Evolutionary conservation across 1,284 basidiomycete genomes (phyloP).

Genomic region (Pisolithus thermaeus): DNA sequence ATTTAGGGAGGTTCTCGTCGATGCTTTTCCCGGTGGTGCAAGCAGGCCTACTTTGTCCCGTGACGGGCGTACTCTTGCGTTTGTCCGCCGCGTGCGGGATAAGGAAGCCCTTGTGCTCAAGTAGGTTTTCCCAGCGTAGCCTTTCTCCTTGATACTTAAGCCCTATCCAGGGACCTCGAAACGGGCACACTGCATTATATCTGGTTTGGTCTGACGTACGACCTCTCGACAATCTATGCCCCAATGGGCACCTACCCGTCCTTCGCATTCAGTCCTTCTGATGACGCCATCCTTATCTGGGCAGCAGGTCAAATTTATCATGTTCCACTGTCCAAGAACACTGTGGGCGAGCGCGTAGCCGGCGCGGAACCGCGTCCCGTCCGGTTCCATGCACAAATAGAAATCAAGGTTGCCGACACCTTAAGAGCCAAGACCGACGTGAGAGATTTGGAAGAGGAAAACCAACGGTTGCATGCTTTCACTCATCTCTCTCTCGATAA

Average conservation of each 20-base stretch:
- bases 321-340: slow-evolving; percentile 49
- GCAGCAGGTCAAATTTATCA: slow-evolving; percentile 62
- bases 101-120: slow-evolving; percentile 65
- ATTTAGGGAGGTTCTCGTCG: slow-evolving; percentile 46
- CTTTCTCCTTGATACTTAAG: not conserved
- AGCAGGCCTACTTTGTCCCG: slow-evolving; percentile 67
- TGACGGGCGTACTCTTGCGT: slow-evolving; percentile 63
- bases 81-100: slow-evolving; percentile 67
- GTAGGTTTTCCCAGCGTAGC: slow-evolving; percentile 32
- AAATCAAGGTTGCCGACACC: slow-evolving; percentile 59
- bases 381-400: slow-evolving; percentile 55
- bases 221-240: slow-evolving; percentile 54
- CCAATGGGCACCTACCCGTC: slow-evolving; percentile 75
- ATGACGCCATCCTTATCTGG: slow-evolving; percentile 65
- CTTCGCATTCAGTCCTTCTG: slow-evolving; percentile 57
- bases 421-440: slow-evolving; percentile 43
- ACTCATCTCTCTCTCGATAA: slow-evolving; percentile 53
- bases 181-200: slow-evolving; percentile 59
- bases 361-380: slow-evolving; percentile 47
- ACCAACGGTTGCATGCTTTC: slow-evolving; percentile 55
- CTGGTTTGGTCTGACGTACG: slow-evolving; percentile 68
- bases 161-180: slow-evolving; percentile 46
- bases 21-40: slow-evolving; percentile 58
- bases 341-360: slow-evolving; percentile 39
- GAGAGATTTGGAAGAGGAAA: slow-evolving; percentile 45